A percentile compares a stretch with the other conserved stretches of the same genome.
Evolutionary conservation across 148 eudicot species (phyloP).

Genomic region (Rhododendron vialii): DNA sequence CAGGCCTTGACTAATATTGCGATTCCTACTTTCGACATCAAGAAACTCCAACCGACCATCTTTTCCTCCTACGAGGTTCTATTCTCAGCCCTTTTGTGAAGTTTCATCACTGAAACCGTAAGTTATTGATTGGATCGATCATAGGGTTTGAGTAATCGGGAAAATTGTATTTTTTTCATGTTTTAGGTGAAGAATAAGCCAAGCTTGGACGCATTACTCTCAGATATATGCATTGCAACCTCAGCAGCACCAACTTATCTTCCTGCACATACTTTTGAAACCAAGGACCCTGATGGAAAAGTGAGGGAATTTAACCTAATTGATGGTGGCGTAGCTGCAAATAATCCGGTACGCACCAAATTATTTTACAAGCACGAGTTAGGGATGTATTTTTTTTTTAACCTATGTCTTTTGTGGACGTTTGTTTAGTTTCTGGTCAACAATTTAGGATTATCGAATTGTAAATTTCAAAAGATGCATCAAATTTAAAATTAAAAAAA

Average conservation of each 20-base stretch:
- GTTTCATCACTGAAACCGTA: background rate
- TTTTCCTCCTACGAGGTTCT: constrained; percentile 13
- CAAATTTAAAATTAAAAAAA: background rate
- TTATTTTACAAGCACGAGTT: background rate
- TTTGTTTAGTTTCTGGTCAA: background rate
- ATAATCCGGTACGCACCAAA: constrained; percentile 7
- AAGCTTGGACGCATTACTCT: background rate
- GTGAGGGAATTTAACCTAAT: constrained; percentile 6
- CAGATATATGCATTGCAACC: constrained; percentile 15
- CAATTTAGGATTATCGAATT: background rate
- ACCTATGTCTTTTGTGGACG: background rate
- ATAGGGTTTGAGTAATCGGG: background rate
- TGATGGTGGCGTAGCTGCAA: constrained; percentile 13
- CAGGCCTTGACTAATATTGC: constrained; percentile 11
- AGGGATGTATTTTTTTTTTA: background rate
- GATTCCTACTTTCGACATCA: constrained; percentile 19
- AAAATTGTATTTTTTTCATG: background rate
- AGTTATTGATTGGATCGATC: background rate
- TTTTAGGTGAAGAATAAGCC: constrained; percentile 12
- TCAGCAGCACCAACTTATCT: constrained; percentile 16
- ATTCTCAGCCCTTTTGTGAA: background rate
- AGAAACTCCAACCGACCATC: constrained; percentile 10
- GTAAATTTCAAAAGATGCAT: background rate
- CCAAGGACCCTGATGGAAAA: background rate
- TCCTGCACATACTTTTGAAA: constrained; percentile 12